These are phyloP conservation scores for Tolypocladium paradoxum DNA, from an alignment of 2,329 filamentous ascomycete genomes.

Conservation along the genomic window DNA sequence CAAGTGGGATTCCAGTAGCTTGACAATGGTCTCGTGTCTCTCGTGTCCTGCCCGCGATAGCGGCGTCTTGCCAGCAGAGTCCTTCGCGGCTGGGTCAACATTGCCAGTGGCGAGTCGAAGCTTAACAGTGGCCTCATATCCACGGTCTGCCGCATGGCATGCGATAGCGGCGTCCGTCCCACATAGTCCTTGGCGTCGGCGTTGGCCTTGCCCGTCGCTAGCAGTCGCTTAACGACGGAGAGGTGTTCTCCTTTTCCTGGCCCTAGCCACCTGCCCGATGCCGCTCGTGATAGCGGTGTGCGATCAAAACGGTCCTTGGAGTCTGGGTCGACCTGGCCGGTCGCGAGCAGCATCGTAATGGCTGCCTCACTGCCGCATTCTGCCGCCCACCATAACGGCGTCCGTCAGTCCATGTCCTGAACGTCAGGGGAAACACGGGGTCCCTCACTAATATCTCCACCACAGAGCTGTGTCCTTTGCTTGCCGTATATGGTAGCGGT, in stretches of 20 bases:
- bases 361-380: background rate
- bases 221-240: background rate
- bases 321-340: background rate
- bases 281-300: background rate
- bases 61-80: background rate
- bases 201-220: background rate
- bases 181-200: background rate
- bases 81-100: background rate
- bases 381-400: background rate
- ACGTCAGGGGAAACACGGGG: background rate
- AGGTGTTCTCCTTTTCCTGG: too few relatives aligned
- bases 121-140: background rate
- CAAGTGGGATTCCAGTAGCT: too few relatives aligned
- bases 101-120: background rate
- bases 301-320: rapidly evolving
- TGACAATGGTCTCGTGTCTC: too few relatives aligned
- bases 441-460: background rate
- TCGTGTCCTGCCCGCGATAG: too few relatives aligned
- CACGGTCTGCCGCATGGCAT: background rate
- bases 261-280: too few relatives aligned
- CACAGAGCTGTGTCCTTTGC: background rate
- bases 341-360: background rate
- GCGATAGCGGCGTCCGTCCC: background rate
- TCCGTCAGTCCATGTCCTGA: background rate
- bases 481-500: background rate